These are phyloP conservation scores for Penicillium concentricum DNA, from an alignment of 2,329 filamentous ascomycete species.

Conservation along the genomic window DNA sequence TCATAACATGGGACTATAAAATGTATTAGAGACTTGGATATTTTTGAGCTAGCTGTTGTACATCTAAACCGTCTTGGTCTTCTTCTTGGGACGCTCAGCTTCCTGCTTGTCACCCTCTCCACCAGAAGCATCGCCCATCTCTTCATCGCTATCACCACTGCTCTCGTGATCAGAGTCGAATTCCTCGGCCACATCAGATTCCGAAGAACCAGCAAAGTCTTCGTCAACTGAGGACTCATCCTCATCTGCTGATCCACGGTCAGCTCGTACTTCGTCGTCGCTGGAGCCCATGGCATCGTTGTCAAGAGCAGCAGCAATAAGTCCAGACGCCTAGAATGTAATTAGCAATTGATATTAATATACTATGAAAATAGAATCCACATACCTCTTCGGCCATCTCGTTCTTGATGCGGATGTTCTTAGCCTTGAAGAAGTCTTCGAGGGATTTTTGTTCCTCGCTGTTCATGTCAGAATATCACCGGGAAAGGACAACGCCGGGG, in stretches of 20 bases:
- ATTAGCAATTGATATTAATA: conserved; percentile 22
- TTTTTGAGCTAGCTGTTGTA: conserved; percentile 17
- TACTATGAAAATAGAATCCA: conserved; percentile 10
- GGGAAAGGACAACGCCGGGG: background rate
- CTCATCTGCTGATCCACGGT: conserved; percentile 90
- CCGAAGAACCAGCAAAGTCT: conserved; percentile 88
- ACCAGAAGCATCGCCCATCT: conserved; percentile 52
- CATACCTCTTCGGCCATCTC: conserved; percentile 95
- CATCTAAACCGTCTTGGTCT: conserved; percentile 52
- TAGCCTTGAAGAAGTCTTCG: conserved; percentile 97
- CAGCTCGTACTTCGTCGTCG: conserved; percentile 71
- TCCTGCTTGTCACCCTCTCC: conserved; percentile 40
- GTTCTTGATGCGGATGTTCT: conserved; percentile 94
- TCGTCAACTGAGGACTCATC: conserved; percentile 95
- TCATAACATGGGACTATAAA: conserved; percentile 1
- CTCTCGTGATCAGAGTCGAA: conserved; percentile 91
- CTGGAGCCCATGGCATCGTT: conserved; percentile 81
- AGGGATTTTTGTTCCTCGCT: conserved; percentile 90
- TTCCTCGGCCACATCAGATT: conserved; percentile 95
- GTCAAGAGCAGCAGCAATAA: conserved; percentile 77
- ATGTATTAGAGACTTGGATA: conserved; percentile 3
- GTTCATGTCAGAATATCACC: conserved; percentile 20
- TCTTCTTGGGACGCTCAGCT: conserved; percentile 63
- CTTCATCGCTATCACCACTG: conserved; percentile 66
- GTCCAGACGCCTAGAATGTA: conserved; percentile 49